phyloP scores from a whole-genome alignment of 1,284 basidiomycete species.

The Coniferiporia weirii region DNA sequence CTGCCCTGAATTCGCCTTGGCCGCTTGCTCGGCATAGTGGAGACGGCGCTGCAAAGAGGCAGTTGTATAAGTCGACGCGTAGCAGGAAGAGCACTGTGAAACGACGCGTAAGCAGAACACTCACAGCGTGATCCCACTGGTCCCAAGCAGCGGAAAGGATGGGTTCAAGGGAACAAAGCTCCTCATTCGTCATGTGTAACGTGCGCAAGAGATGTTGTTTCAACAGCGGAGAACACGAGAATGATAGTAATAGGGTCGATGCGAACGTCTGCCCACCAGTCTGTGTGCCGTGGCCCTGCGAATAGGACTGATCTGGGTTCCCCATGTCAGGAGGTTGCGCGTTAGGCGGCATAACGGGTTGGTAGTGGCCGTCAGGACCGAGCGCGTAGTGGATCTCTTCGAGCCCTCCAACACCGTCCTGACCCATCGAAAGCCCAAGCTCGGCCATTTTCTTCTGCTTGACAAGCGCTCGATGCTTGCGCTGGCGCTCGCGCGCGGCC shows the following conservation, averaged over 20 bases:
- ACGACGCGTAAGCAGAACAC: slow-evolving; percentile 21
- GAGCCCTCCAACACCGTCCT: slow-evolving; percentile 54
- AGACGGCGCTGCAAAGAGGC: slow-evolving; percentile 45
- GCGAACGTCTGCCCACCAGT: slow-evolving; percentile 67
- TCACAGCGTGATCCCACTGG: slow-evolving; percentile 72
- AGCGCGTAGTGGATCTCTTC: slow-evolving; percentile 59
- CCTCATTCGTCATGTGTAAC: slow-evolving; percentile 68
- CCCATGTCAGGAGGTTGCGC: slow-evolving; percentile 22
- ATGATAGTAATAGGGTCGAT: slow-evolving; percentile 61
- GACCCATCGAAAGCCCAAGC: slow-evolving; percentile 69
- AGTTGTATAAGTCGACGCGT: background rate
- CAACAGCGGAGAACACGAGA: slow-evolving; percentile 63
- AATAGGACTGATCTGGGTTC: slow-evolving; percentile 33
- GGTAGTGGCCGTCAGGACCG: slow-evolving; percentile 52
- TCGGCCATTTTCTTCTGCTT: slow-evolving; percentile 74
- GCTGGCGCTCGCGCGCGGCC: slow-evolving; percentile 68
- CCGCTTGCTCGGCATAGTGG: slow-evolving; percentile 56
- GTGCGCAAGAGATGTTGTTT: slow-evolving; percentile 69
- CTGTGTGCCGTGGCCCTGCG: slow-evolving; percentile 29
- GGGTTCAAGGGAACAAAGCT: slow-evolving; percentile 70
- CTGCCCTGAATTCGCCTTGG: slow-evolving; percentile 31
- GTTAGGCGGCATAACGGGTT: slow-evolving; percentile 41
- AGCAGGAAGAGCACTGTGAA: background rate
- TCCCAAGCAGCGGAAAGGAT: slow-evolving; percentile 78
- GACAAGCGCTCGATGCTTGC: slow-evolving; percentile 70